Percentiles rank a stretch among this genome's conserved stretches.
These are phyloP conservation scores for Lentinula novae-zelandiae DNA, from an alignment of 1,284 basidiomycete genomes.

Conservation along the genomic window DNA sequence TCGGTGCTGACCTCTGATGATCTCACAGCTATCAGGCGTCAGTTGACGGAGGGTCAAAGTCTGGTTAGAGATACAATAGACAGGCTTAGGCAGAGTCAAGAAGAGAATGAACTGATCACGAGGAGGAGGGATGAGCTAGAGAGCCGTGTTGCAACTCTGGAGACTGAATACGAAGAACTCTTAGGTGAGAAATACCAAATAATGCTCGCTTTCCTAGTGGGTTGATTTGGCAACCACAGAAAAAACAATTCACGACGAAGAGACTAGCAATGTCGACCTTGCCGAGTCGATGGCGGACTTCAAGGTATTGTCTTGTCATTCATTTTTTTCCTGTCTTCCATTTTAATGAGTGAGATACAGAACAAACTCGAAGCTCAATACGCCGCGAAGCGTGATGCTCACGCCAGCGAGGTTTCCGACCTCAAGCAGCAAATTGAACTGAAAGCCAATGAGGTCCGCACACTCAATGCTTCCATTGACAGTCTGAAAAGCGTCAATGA, in stretches of 20 bases:
- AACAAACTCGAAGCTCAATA: conserved; percentile 94
- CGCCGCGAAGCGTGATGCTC: conserved; percentile 86
- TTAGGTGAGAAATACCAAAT: conserved; percentile 52
- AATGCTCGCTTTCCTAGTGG: conserved; percentile 12
- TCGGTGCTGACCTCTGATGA: conserved; percentile 70
- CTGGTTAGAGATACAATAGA: conserved; percentile 88
- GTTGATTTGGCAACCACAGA: conserved; percentile 41
- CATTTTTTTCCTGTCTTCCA: not conserved
- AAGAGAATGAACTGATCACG: conserved; percentile 86
- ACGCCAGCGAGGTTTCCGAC: conserved; percentile 83
- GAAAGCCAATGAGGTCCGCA: conserved; percentile 82
- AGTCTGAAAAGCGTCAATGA: conserved; percentile 96
- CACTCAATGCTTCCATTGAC: conserved; percentile 84
- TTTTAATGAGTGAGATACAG: conserved; percentile 36
- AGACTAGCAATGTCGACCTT: conserved; percentile 74
- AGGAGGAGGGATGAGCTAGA: conserved; percentile 89
- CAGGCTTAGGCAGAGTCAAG: conserved; percentile 83
- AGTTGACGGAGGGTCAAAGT: conserved; percentile 87
- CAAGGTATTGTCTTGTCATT: conserved; percentile 56
- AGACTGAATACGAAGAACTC: conserved; percentile 95
- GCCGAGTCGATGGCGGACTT: conserved; percentile 85
- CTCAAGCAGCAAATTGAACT: conserved; percentile 91
- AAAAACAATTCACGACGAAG: conserved; percentile 83
- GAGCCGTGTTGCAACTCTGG: conserved; percentile 74
- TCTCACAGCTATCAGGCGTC: conserved; percentile 75